Conservation (phyloP, 768 basidiomycete species). For the Lactarius akahatsu region DNA sequence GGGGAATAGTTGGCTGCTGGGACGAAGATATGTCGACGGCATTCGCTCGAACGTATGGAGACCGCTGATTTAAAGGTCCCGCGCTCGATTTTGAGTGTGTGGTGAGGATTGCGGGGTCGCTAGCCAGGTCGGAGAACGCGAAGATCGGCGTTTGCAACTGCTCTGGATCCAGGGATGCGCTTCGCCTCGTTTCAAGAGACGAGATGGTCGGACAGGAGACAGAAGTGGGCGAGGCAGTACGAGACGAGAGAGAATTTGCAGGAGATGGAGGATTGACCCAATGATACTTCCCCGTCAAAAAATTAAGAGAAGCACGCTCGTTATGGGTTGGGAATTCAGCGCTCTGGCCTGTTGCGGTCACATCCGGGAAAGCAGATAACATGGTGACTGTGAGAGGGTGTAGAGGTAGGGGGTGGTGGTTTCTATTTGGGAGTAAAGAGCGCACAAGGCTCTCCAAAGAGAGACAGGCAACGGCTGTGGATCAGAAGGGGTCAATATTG, state of each 20-base stretch:
- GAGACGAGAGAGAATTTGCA: conserved; percentile 6
- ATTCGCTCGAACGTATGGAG: background rate
- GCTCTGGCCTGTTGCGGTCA: background rate
- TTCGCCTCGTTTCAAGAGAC: conserved; percentile 14
- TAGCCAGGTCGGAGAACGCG: conserved; percentile 4
- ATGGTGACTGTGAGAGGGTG: conserved; percentile 9
- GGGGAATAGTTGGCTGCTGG: background rate
- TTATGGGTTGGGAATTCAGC: background rate
- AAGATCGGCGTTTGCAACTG: conserved; percentile 11
- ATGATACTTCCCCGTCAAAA: background rate
- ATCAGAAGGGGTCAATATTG: background rate
- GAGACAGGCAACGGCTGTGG: conserved; percentile 1
- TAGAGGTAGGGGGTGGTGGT: conserved; percentile 13
- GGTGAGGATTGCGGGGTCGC: background rate
- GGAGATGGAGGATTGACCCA: conserved; percentile 3
- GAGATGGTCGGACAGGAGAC: conserved; percentile 18
- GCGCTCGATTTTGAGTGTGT: background rate
- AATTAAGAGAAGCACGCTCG: conserved; percentile 11
- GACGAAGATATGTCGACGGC: background rate
- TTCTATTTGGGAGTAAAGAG: conserved; percentile 17
- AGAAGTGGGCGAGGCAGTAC: conserved; percentile 15
- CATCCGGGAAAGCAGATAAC: conserved; percentile 16
- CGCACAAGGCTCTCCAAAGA: conserved; percentile 2
- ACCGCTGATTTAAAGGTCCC: background rate
- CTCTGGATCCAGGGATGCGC: conserved; percentile 6